Conservation (phyloP, 139 green algal species). For the Auxenochlorella protothecoides region DNA sequence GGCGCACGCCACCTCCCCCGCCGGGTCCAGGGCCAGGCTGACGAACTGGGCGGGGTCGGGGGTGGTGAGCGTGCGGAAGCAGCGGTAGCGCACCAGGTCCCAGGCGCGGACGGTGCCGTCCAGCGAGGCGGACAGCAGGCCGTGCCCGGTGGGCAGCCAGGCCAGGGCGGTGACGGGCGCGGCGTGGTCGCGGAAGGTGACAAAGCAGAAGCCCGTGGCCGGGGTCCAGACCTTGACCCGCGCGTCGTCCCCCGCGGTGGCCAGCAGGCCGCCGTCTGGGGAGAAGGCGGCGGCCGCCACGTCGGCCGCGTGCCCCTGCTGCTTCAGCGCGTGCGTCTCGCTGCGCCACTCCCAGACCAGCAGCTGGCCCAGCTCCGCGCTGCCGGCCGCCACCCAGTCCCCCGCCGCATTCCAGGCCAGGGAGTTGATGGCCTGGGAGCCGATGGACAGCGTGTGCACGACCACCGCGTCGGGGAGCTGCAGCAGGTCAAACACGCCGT, state of each 20-base stretch:
- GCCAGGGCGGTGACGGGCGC: conserved; percentile 70
- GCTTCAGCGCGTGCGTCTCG: conserved; percentile 89
- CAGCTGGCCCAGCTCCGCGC: conserved; percentile 84
- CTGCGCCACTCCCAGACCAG: conserved; percentile 97
- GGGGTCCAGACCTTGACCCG: conserved; percentile 78
- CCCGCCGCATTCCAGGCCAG: conserved; percentile 69
- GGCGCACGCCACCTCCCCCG: conserved; percentile 51
- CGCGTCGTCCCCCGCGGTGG: conserved; percentile 73
- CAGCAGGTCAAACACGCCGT: conserved; percentile 80
- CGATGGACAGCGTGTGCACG: conserved; percentile 49
- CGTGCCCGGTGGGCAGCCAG: conserved; percentile 53
- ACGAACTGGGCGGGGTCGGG: conserved; percentile 73
- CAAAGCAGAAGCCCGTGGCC: conserved; percentile 76
- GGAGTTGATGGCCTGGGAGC: conserved; percentile 39
- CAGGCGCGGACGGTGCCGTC: conserved; percentile 92
- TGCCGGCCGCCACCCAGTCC: conserved; percentile 79
- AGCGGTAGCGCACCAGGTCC: conserved; percentile 85
- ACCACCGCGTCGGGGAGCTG: conserved; percentile 73
- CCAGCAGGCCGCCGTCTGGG: conserved; percentile 70
- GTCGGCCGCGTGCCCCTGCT: conserved; percentile 86
- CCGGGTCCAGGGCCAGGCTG: conserved; percentile 75
- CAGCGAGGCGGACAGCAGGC: conserved; percentile 24
- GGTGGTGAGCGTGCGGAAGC: conserved; percentile 90
- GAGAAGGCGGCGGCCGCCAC: conserved; percentile 63
- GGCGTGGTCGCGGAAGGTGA: conserved; percentile 87